A percentile compares a stretch with the other conserved stretches of the same genome.
Conservation (phyloP, 73 alveolate genomes). For the Paramecium caudatum region DNA sequence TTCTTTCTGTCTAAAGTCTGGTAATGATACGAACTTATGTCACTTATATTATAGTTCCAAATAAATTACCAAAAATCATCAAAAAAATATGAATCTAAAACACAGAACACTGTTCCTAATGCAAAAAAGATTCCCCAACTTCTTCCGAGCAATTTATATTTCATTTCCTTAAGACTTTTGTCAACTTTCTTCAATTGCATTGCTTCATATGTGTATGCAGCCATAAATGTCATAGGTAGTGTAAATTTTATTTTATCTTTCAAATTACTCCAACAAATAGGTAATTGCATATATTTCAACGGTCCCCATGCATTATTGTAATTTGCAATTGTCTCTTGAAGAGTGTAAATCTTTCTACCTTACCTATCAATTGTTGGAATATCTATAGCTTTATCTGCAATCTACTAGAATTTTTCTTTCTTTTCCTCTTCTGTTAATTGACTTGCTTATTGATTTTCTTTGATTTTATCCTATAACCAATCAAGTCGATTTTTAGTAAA, state of each 20-base stretch:
- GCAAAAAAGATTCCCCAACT: constrained; percentile 31
- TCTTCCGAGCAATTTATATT: not conserved
- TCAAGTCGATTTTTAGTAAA: not conserved
- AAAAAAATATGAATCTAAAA: constrained; percentile 37
- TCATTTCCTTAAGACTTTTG: constrained; percentile 6
- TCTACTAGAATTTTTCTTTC: not conserved
- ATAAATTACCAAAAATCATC: constrained; percentile 64
- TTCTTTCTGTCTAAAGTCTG: not conserved
- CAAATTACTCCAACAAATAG: constrained; percentile 66
- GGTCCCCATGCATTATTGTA: constrained; percentile 32
- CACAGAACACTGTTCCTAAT: constrained; percentile 6
- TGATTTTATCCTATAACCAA: constrained; percentile 23
- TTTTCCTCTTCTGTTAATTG: constrained; percentile 35
- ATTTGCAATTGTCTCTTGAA: not conserved
- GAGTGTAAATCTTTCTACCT: constrained; percentile 33
- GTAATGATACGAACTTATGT: constrained; percentile 39
- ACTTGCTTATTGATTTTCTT: not conserved
- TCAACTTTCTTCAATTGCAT: constrained; percentile 12
- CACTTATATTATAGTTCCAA: not conserved
- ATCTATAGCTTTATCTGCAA: constrained; percentile 55
- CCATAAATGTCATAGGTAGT: constrained; percentile 65
- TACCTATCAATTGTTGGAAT: constrained; percentile 54
- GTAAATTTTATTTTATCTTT: constrained; percentile 55
- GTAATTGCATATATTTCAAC: constrained; percentile 19
- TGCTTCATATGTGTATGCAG: constrained; percentile 62